Evolutionary conservation across 2,329 filamentous ascomycete species (phyloP), one percentile per base, ranked within the genome.

Genomic region (Penicillium sp.): DNA sequence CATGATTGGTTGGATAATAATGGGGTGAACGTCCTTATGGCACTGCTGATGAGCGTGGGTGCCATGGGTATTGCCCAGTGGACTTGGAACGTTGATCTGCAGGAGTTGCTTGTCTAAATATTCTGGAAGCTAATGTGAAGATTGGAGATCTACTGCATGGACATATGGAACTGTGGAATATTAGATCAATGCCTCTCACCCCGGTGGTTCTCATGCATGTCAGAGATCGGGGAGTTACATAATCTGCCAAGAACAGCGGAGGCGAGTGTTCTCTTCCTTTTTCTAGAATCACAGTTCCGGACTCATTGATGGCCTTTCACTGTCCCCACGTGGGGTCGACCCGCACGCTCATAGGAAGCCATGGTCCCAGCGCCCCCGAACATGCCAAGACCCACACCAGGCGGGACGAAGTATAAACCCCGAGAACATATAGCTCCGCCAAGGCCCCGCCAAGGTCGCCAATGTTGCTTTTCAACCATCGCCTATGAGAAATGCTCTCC

Each of bases 1-100:
- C 50, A 81, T 77, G 84, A 96, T 71, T 73, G 96, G 59, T 79
- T 99, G 56, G 92, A 96, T 74, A 99, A 99, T 74, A 99, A 99
- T 74, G 90, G 90, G 54, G 92, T 99, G 66, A 99, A 99, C 74
- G 85, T 97, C 56, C 74, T 93, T 55, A 98, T 97, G 93, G 93
- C 93, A 0, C 82, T 85, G 14, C 81, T 81, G 4, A 93, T 96
- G 84, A 96, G 90, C 71, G 63, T 92, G 19, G 85, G 88, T 4
- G 90, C 87, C 4, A 96, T 98, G 85, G 79, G 77, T 0, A 75
- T 85, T 52, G 70, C 75, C 1, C 62, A 68, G 42, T 74, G 70
- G 60, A 48, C 65, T 27, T 77, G 74, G 74, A 68, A 61, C 22
- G 45, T 74, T 27, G 60, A 67, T 49, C 31, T 65, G 7, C 55